Evolutionary conservation across 2,329 filamentous ascomycete genomes (phyloP).

Genomic region (Polychaeton citri): DNA sequence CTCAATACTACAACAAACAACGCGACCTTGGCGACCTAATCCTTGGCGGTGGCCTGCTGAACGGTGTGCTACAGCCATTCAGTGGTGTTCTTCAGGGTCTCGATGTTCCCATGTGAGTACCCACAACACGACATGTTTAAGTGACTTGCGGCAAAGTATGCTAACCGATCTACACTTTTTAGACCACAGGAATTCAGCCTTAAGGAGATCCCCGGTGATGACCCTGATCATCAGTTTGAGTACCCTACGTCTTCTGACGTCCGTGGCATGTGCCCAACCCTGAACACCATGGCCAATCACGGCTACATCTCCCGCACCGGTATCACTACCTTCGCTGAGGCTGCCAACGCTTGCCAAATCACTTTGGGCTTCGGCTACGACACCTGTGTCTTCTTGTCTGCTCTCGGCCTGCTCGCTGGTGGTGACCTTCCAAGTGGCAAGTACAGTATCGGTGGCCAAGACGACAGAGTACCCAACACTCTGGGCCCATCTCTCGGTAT

Average conservation of each 20-base stretch:
- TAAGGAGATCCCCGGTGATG: slow-evolving; percentile 11
- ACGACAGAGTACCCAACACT: slow-evolving; percentile 14
- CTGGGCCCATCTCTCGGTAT: slow-evolving; percentile 15
- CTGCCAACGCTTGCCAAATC: slow-evolving; percentile 16
- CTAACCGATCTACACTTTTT: neutral
- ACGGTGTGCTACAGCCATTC: slow-evolving; percentile 14
- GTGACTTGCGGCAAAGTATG: too few species aligned
- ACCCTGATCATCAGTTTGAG: slow-evolving; percentile 11
- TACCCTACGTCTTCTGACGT: slow-evolving; percentile 9
- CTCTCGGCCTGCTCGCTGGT: slow-evolving; percentile 15
- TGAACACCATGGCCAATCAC: slow-evolving; percentile 18
- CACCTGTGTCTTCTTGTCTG: slow-evolving; percentile 13
- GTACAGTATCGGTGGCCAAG: slow-evolving; percentile 14
- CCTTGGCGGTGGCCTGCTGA: slow-evolving; percentile 10
- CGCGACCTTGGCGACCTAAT: slow-evolving; percentile 3
- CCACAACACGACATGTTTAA: too few species aligned
- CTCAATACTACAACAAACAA: slow-evolving; percentile 8
- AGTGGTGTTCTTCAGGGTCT: slow-evolving; percentile 10
- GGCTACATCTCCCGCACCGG: slow-evolving; percentile 15
- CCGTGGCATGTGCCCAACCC: slow-evolving; percentile 14
- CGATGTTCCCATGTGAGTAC: slow-evolving; percentile 11
- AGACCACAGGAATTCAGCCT: slow-evolving; percentile 10
- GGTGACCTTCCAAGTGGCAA: slow-evolving; percentile 15
- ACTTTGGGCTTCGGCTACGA: slow-evolving; percentile 15
- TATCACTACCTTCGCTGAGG: slow-evolving; percentile 16